These are phyloP conservation scores for Flaveria floridana DNA, from an alignment of 140 eudicot genomes.

Conservation along the genomic window DNA sequence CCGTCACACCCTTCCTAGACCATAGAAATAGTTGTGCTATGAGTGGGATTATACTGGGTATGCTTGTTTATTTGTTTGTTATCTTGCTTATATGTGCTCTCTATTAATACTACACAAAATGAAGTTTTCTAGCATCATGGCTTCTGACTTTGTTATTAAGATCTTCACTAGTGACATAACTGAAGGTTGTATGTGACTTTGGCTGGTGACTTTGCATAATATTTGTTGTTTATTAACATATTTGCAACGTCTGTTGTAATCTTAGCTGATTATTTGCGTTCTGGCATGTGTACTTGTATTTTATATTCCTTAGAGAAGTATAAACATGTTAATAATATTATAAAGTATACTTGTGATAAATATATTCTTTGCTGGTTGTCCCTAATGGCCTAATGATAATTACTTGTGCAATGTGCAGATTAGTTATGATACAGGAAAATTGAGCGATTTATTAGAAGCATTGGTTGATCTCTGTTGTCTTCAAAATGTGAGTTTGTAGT, in stretches of 20 bases:
- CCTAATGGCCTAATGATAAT: conserved; percentile 6
- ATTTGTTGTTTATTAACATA: background rate
- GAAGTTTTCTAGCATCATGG: conserved; percentile 1
- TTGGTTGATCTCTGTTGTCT: conserved; percentile 62
- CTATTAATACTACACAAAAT: background rate
- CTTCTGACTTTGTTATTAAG: background rate
- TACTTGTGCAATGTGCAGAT: conserved; percentile 63
- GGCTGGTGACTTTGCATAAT: background rate
- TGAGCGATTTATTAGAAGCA: conserved; percentile 54
- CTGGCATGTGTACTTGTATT: background rate
- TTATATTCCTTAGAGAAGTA: conserved; percentile 15
- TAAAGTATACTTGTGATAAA: conserved; percentile 12
- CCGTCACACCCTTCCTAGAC: no score
- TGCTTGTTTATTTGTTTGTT: no score
- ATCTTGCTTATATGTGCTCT: background rate
- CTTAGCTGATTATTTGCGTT: conserved; percentile 12
- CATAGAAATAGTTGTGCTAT: no score
- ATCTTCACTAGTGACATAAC: background rate
- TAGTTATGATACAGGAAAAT: conserved; percentile 46
- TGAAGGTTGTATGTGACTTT: background rate
- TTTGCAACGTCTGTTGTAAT: background rate
- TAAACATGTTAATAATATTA: background rate
- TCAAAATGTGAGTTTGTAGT: conserved; percentile 56
- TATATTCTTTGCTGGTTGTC: conserved; percentile 17
- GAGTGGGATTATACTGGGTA: no score